Base-by-base conservation (phyloP, 1,284 basidiomycete species). In the Cutaneotrichosporon daszewskae region DNA sequence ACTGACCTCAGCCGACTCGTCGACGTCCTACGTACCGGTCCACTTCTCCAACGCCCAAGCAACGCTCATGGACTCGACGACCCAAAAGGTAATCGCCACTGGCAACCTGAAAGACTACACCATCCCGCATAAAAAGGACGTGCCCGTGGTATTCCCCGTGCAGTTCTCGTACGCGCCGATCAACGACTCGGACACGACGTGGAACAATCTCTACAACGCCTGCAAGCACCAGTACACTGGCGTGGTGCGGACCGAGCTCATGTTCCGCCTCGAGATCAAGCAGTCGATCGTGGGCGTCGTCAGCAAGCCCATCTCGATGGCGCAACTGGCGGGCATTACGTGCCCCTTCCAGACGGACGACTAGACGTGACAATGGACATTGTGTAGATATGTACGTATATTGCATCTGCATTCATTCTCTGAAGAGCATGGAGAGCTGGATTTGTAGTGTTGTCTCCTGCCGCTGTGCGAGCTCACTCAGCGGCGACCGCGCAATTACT, bases 141-240 rank as follows among this genome's bases (percentile, higher is more conserved):
- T 79, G 6, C 64, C 79, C 26, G 72, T 91, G 26, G 64, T 76
- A 32, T 53, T 92, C 16, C 87, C 87, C 1, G 71, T 92, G 40
- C 83, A 82, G 55, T 89, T 91, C 68, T 79, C 80, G 0, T 91
- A 90, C 62, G 50, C 79, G n/a, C 85, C 83, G 0, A 72, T 77
- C n/a, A 91, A 92, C 62, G 76, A 78, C 37, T 79, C 82, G 2
- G 88, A 92, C 69, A 73, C 76, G 29, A 90, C 88, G 23, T 92
- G 87, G 87, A 67, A 66, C 22, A 80, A 81, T 52, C 84, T 85
- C 79, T 87, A 91, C 68, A 75, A 83, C 51, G 83, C 79, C 7
- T 91, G 88, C 74, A 72, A 87, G 80, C 71, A 71, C 66, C 34
- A 76, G 54, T 45, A 67, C 77, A 33, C 78, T 72, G 75, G 76